Conservation (phyloP, 1,284 basidiomycete genomes). For the Pterulicium gracile region DNA sequence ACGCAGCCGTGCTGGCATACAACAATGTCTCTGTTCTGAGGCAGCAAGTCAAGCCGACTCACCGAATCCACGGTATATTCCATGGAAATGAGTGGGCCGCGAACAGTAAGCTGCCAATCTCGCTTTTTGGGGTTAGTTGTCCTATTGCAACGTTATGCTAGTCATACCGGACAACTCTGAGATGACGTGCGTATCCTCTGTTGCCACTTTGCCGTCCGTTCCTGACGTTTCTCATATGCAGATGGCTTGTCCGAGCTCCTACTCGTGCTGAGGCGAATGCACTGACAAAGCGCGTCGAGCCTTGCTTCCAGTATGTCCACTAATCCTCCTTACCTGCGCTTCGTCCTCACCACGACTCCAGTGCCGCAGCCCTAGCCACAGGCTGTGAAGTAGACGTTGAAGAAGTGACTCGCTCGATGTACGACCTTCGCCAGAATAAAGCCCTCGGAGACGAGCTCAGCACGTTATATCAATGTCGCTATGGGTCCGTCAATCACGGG, state of each 20-base stretch:
- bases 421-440: slow-evolving; percentile 57
- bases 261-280: slow-evolving; percentile 45
- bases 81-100: slow-evolving; percentile 50
- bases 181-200: slow-evolving; percentile 36
- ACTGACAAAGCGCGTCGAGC: slow-evolving; percentile 47
- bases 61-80: slow-evolving; percentile 60
- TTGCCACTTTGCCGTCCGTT: too few relatives aligned
- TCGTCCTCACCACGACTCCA: slow-evolving; percentile 18
- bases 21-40: slow-evolving; percentile 58
- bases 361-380: slow-evolving; percentile 62
- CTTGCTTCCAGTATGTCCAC: slow-evolving; percentile 57
- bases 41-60: slow-evolving; percentile 56
- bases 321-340: too few relatives aligned
- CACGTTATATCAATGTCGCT: slow-evolving; percentile 38
- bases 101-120: slow-evolving; percentile 38
- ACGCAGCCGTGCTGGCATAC: slow-evolving; percentile 68
- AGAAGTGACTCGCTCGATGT: slow-evolving; percentile 25
- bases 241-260: slow-evolving; percentile 65
- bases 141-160: too few relatives aligned
- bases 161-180: slow-evolving; percentile 75
- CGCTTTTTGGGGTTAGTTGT: too few relatives aligned
- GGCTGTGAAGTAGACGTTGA: slow-evolving; percentile 51
- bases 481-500: slow-evolving; percentile 40
- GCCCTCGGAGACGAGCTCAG: slow-evolving; percentile 46
- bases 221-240: slow-evolving; percentile 14